Conservation (phyloP, 2,329 filamentous ascomycete species). For the Microascus cirrosus region DNA sequence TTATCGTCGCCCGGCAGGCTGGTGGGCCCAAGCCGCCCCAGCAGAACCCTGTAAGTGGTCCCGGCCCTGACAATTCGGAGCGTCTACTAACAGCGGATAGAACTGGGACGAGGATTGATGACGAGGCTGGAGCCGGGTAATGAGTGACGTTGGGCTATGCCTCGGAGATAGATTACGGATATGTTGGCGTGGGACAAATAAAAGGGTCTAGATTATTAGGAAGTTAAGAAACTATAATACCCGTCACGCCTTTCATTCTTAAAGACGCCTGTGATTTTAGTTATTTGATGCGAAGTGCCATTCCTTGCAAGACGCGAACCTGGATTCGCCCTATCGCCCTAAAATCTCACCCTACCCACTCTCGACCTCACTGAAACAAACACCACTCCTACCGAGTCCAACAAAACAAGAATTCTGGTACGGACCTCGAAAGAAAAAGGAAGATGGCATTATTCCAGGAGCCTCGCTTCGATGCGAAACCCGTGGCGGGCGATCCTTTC, state of each 20-base stretch:
- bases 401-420: no score
- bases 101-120: constrained; percentile 52
- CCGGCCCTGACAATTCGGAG: constrained; percentile 22
- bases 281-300: no score
- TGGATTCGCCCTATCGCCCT: not conserved
- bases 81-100: constrained; percentile 22
- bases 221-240: not conserved
- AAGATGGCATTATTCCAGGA: constrained; percentile 20
- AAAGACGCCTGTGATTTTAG: not conserved
- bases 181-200: not conserved
- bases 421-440: no score
- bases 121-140: not conserved
- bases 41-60: constrained; percentile 63
- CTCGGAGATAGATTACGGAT: not conserved
- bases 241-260: not conserved
- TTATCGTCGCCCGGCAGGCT: constrained; percentile 94
- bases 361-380: not conserved
- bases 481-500: constrained; percentile 50
- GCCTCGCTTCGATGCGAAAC: constrained; percentile 48
- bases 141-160: not conserved
- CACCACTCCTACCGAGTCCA: no score
- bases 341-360: not conserved
- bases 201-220: not conserved
- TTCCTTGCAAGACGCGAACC: not conserved
- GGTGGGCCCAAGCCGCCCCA: constrained; percentile 94